phyloP scores from a whole-genome alignment of 2,329 filamentous ascomycete genomes.

The Nemania sp. region DNA sequence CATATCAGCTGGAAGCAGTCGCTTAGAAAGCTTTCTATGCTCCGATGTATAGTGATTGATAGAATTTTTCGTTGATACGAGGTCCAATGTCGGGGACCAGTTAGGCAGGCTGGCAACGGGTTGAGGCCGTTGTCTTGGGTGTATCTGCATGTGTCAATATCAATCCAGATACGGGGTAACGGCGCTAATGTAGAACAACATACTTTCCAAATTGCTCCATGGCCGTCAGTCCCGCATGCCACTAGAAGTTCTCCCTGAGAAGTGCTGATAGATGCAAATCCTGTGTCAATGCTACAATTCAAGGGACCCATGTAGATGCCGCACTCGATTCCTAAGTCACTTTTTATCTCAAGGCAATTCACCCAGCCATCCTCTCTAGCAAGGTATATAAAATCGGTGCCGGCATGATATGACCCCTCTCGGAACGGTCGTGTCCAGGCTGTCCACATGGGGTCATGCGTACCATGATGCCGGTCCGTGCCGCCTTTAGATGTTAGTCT shows the following conservation, averaged over 20 bases:
- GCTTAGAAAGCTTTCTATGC: slow-evolving; percentile 55
- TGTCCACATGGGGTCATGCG: slow-evolving; percentile 68
- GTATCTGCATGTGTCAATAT: slow-evolving; percentile 44
- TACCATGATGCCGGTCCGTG: slow-evolving; percentile 53
- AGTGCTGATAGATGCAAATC: slow-evolving; percentile 76
- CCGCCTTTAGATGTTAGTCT: slow-evolving; percentile 45
- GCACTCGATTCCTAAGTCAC: slow-evolving; percentile 56
- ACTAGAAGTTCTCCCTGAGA: slow-evolving; percentile 76
- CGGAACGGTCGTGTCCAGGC: slow-evolving; percentile 82
- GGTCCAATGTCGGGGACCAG: slow-evolving; percentile 63
- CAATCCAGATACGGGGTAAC: background rate
- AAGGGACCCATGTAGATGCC: slow-evolving; percentile 66
- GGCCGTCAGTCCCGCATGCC: slow-evolving; percentile 75
- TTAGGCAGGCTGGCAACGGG: slow-evolving; percentile 65
- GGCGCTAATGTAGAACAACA: slow-evolving; percentile 33
- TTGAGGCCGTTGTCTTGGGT: slow-evolving; percentile 56
- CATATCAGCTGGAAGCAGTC: slow-evolving; percentile 36
- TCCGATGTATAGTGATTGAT: slow-evolving; percentile 12
- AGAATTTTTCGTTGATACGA: slow-evolving; percentile 50
- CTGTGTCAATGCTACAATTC: slow-evolving; percentile 74
- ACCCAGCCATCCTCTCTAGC: slow-evolving; percentile 86
- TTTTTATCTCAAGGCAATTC: slow-evolving; percentile 70
- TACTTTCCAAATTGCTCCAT: slow-evolving; percentile 76
- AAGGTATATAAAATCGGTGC: slow-evolving; percentile 80
- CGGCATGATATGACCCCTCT: slow-evolving; percentile 61